Percentiles rank a stretch among this genome's conserved stretches.
Conservation (phyloP, 768 basidiomycete genomes). For the Hirschioporus abietinus region DNA sequence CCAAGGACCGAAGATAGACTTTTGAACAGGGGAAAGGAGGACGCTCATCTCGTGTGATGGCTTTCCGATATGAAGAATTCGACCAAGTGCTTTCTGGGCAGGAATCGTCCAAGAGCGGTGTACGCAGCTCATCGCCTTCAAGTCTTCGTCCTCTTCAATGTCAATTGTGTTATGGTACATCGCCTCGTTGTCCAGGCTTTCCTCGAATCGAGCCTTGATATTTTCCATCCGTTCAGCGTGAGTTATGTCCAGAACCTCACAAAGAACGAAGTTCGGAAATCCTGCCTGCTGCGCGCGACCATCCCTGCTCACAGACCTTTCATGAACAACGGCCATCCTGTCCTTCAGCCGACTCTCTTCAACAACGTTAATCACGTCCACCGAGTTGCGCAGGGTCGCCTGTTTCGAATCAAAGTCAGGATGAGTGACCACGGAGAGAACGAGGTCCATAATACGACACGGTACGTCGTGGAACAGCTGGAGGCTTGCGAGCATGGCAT, state of each 20-base stretch:
- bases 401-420: background rate
- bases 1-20: background rate
- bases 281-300: background rate
- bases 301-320: background rate
- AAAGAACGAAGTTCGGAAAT: background rate
- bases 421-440: background rate
- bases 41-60: background rate
- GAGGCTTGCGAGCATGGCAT: background rate
- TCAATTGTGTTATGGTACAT: background rate
- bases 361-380: background rate
- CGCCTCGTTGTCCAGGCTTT: background rate
- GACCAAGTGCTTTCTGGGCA: background rate
- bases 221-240: background rate
- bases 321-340: background rate
- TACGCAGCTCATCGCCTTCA: background rate
- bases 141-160: background rate
- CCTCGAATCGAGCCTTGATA: background rate
- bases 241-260: background rate
- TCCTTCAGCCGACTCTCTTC: background rate
- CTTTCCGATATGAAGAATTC: background rate
- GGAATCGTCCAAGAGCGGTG: background rate
- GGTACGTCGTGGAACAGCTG: background rate
- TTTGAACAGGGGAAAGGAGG: background rate
- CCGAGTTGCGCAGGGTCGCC: background rate
- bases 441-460: background rate